A percentile compares a stretch with the other conserved stretches of the same genome.
phyloP scores from a whole-genome alignment of 1,284 basidiomycete species.

The Ceratobasidium sp. region DNA sequence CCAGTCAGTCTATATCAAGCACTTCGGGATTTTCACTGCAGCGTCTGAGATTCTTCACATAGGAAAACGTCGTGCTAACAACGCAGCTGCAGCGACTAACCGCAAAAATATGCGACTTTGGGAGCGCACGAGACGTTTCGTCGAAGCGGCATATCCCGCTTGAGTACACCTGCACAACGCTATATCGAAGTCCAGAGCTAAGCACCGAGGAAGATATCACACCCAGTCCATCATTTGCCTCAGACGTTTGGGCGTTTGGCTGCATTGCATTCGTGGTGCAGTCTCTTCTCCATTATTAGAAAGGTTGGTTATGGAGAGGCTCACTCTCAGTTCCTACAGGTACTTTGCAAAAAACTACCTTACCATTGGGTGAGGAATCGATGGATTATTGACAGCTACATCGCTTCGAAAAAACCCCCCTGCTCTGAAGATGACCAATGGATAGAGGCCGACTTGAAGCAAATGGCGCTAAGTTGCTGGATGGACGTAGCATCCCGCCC shows the following conservation, averaged over 20 bases:
- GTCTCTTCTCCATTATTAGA: not conserved
- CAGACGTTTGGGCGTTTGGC: constrained; percentile 32
- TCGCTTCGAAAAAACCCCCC: constrained; percentile 20
- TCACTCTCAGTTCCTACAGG: not conserved
- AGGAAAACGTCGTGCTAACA: constrained; percentile 20
- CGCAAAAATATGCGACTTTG: constrained; percentile 31
- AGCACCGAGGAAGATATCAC: not conserved
- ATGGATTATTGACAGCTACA: constrained; percentile 23
- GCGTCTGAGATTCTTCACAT: not conserved
- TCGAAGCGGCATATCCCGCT: not conserved
- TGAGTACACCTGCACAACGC: not conserved
- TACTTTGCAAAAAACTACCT: constrained; percentile 20
- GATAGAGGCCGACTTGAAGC: not conserved
- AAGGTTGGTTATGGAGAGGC: no score
- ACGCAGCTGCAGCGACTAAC: not conserved
- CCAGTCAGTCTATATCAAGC: not conserved
- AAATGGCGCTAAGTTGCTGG: constrained; percentile 11
- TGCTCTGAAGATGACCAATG: constrained; percentile 6
- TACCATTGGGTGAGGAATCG: constrained; percentile 26
- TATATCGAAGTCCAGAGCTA: constrained; percentile 26
- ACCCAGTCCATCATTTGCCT: not conserved
- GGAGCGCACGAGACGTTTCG: not conserved
- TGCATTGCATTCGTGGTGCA: constrained; percentile 31
- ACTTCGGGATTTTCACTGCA: not conserved
- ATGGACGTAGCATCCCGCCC: not conserved